Evolutionary conservation across 2,329 filamentous ascomycete species (phyloP), one percentile per base, ranked within the genome.

Genomic region (Helotiales sp.): DNA sequence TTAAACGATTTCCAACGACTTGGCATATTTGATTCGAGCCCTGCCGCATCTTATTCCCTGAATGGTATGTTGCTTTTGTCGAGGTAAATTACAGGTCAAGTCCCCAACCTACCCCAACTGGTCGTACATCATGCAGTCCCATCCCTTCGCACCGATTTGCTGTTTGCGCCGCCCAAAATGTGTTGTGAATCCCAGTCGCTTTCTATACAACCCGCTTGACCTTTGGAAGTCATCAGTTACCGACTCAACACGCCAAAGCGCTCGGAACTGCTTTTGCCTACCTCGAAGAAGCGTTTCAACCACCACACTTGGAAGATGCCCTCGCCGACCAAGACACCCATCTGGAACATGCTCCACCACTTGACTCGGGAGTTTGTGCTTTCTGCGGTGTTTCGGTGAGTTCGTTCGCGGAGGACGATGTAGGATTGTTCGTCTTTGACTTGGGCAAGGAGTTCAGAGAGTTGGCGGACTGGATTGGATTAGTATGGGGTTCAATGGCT

Each of bases 291-390:
- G 78, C 96, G 89, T 84, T 97, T 96, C 79, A 99, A 82, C 94
- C 96, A 99, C 95, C 96, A 99, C 72, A 99, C 95, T 84, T 99
- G 96, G 85, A 99, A 99, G 73, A 97, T 84, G 69, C 93, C 96
- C 84, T 98, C 93, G 76, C 91, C 93, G 72, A 96, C 85, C 70
- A 99, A 87, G 60, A 98, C 89, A 65, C 89, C 87, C 72, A 99
- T 89, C 82, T 99, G 94, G 81, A 98, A 98, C 75, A 98, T 87
- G 81, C 96, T 97, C 96, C 96, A 99, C 96, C 96, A 99, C 85
- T 99, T 99, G 79, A 99, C 96, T 73, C 96, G 88, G 74, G 89
- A 87, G 81, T 99, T 99, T 77, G 96, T 99, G 86, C 94, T 97
- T 85, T 99, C 96, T 71, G 96, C 96, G 10, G 96, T 99, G 84